Percentiles rank a stretch among this genome's conserved stretches.
phyloP scores from a whole-genome alignment of 2,329 filamentous ascomycete genomes.

The Lachnum nothofagi region DNA sequence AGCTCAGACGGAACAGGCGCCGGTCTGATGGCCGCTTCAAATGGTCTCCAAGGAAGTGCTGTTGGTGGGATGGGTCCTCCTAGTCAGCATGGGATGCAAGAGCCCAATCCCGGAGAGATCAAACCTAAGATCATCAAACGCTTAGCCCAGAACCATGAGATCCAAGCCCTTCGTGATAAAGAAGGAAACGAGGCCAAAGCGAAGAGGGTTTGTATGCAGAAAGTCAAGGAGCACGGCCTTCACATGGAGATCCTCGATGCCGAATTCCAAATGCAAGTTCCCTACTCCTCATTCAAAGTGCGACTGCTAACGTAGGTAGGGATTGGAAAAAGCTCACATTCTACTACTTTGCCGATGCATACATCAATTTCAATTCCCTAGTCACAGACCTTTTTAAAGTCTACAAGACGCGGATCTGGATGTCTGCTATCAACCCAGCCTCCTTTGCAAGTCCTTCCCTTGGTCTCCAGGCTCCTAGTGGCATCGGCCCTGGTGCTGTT shows the following conservation, averaged over 20 bases:
- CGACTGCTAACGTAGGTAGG: slow-evolving; percentile 45
- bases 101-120: slow-evolving; percentile 67
- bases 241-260: slow-evolving; percentile 99
- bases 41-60: slow-evolving; percentile 61
- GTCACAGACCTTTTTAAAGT: slow-evolving; percentile 98
- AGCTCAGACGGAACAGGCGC: slow-evolving; percentile 56
- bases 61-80: slow-evolving; percentile 75
- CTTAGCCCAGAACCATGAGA: slow-evolving; percentile 84
- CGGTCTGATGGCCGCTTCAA: slow-evolving; percentile 59
- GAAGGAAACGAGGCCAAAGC: slow-evolving; percentile 97
- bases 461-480: slow-evolving; percentile 64
- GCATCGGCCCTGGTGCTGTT: slow-evolving; percentile 62
- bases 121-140: slow-evolving; percentile 97
- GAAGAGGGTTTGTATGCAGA: slow-evolving; percentile 93
- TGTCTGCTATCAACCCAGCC: slow-evolving; percentile 97
- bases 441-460: slow-evolving; percentile 80
- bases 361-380: slow-evolving; percentile 98
- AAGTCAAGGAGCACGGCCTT: slow-evolving; percentile 87
- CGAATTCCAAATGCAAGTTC: slow-evolving; percentile 90
- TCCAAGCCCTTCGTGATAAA: slow-evolving; percentile 83
- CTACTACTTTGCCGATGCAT: slow-evolving; percentile 96
- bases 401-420: slow-evolving; percentile 99
- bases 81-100: slow-evolving; percentile 67
- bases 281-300: slow-evolving; percentile 9
- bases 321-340: slow-evolving; percentile 99